Percentiles rank a stretch among this genome's conserved stretches.
Conservation (phyloP, 208 protist genomes). For the Trypanosoma cruzi region DNA sequence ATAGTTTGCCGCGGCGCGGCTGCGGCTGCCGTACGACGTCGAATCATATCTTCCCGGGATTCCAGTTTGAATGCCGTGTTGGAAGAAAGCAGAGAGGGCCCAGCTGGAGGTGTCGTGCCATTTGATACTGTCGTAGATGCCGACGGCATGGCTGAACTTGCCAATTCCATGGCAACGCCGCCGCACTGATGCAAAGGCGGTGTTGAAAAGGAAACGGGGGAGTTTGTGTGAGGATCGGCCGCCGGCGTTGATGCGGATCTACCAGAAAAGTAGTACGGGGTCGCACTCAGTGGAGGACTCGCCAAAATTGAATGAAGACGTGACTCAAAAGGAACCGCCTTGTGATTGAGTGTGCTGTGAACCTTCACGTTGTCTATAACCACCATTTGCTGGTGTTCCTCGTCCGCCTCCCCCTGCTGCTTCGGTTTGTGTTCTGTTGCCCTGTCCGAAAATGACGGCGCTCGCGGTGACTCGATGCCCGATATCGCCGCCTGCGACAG, state of each 20-base stretch:
- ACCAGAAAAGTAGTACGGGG: conserved; percentile 3
- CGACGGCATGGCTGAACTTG: conserved; percentile 16
- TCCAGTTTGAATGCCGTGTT: conserved; percentile 62
- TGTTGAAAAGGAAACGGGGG: not conserved
- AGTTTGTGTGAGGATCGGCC: not conserved
- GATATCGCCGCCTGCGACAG: conserved; percentile 7
- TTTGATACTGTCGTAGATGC: conserved; percentile 6
- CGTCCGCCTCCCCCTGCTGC: not conserved
- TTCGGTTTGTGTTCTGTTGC: not conserved
- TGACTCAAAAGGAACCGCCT: conserved; percentile 19
- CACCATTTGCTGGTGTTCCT: not conserved
- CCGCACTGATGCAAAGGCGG: not conserved
- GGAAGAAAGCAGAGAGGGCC: conserved; percentile 6
- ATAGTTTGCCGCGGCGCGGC: conserved; percentile 39
- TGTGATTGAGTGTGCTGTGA: conserved; percentile 12
- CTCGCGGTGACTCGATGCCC: not conserved
- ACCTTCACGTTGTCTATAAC: not conserved
- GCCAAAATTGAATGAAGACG: not conserved
- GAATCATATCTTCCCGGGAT: conserved; percentile 86
- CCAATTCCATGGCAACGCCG: conserved; percentile 5
- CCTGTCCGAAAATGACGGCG: not conserved
- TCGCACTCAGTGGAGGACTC: conserved; percentile 4
- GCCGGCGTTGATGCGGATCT: not conserved
- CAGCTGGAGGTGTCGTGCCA: conserved; percentile 15
- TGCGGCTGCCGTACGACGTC: conserved; percentile 57